Conservation (phyloP, 1,284 basidiomycete species). For the Irpex sp. region DNA sequence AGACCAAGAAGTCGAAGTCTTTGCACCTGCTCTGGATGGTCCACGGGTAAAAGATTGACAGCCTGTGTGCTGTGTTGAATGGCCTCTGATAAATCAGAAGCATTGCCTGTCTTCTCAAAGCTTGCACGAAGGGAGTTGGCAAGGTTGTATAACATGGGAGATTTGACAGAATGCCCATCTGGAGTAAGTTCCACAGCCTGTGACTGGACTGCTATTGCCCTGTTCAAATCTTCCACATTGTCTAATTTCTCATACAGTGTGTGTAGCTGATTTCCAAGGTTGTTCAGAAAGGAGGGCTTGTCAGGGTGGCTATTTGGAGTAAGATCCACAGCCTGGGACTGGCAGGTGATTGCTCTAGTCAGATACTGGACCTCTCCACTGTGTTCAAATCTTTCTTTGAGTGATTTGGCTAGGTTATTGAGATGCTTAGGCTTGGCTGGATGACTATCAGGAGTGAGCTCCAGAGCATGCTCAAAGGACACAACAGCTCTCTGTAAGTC, state of each 20-base stretch:
- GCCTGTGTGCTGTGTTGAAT: background rate
- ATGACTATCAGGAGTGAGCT: background rate
- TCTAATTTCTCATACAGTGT: background rate
- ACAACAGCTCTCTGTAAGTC: background rate
- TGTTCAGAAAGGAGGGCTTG: background rate
- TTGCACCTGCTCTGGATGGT: background rate
- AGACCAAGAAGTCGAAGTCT: background rate
- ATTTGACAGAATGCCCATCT: background rate
- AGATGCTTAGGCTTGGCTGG: background rate
- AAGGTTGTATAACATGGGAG: background rate
- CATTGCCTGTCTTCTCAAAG: background rate
- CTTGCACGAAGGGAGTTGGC: background rate
- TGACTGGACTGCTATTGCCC: background rate
- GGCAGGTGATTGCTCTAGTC: background rate
- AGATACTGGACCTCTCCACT: background rate
- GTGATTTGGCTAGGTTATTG: background rate
- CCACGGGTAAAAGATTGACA: background rate
- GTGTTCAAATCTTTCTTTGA: background rate
- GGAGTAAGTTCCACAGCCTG: background rate
- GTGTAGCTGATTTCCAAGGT: too few relatives aligned
- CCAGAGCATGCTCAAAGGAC: background rate
- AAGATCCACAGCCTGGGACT: background rate
- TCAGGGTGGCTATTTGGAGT: background rate
- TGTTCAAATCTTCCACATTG: background rate
- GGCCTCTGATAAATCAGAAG: background rate